phyloP scores from a whole-genome alignment of 768 basidiomycete species.

The Harrya chromipes region DNA sequence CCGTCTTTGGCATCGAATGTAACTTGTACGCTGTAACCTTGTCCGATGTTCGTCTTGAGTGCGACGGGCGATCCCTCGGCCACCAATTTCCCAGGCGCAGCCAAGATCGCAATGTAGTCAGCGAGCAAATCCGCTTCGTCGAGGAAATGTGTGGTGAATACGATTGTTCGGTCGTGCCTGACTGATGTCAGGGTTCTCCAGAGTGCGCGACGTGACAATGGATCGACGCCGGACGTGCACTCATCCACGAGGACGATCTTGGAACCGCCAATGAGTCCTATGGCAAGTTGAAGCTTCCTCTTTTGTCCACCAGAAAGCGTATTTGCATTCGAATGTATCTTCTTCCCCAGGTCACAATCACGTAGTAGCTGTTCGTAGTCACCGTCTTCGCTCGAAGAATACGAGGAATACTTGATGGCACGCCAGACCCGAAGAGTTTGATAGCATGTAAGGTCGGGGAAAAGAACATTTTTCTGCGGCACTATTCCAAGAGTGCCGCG shows the following conservation, averaged over 20 bases:
- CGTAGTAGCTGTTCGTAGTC: constrained; percentile 61
- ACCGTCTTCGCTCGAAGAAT: constrained; percentile 41
- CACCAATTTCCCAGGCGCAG: constrained; percentile 70
- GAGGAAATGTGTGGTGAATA: constrained; percentile 81
- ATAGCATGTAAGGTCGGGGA: constrained; percentile 69
- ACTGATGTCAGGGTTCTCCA: constrained; percentile 74
- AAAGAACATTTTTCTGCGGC: constrained; percentile 81
- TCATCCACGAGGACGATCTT: constrained; percentile 64
- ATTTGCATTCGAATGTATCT: constrained; percentile 62
- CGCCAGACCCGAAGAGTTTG: constrained; percentile 73
- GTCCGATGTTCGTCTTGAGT: constrained; percentile 68
- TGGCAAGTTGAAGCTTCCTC: constrained; percentile 78
- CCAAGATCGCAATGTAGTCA: constrained; percentile 72
- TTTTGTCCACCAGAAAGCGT: constrained; percentile 80
- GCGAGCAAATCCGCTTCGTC: constrained; percentile 79
- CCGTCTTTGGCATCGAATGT: constrained; percentile 41
- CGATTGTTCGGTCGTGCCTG: constrained; percentile 60
- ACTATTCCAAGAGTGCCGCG: constrained; percentile 73
- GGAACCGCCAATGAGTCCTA: constrained; percentile 74
- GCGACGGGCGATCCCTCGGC: constrained; percentile 71
- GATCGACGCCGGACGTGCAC: constrained; percentile 81
- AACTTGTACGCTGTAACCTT: constrained; percentile 66
- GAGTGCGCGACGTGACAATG: constrained; percentile 70
- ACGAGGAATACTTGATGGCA: constrained; percentile 62
- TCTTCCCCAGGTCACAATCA: constrained; percentile 72